Conservation (phyloP, 2,329 filamentous ascomycete genomes). For the Pseudogymnoascus sp. region DNA sequence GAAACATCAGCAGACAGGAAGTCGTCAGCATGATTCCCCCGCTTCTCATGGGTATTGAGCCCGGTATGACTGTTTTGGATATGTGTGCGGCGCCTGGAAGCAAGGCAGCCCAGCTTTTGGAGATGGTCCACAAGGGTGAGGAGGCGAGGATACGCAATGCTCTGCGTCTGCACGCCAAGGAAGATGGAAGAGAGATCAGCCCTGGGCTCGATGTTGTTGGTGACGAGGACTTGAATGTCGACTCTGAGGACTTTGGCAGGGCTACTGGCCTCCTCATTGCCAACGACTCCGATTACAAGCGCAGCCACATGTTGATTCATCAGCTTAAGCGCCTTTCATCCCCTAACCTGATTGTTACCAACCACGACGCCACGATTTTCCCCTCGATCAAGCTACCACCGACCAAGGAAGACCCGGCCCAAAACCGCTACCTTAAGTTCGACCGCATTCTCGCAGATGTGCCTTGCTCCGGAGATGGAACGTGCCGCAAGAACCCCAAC, state of each 20-base stretch:
- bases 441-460: slow-evolving; percentile 95
- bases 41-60: slow-evolving; percentile 79
- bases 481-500: slow-evolving; percentile 82
- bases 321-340: slow-evolving; percentile 96
- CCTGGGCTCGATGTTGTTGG: slow-evolving; percentile 38
- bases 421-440: slow-evolving; percentile 79
- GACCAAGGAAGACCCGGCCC: slow-evolving; percentile 43
- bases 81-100: slow-evolving; percentile 95
- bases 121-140: slow-evolving; percentile 88
- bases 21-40: slow-evolving; percentile 99
- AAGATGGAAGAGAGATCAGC: slow-evolving; percentile 49
- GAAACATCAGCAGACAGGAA: slow-evolving; percentile 96
- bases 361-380: slow-evolving; percentile 94
- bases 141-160: slow-evolving; percentile 74
- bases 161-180: slow-evolving; percentile 52
- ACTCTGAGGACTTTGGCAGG: slow-evolving; percentile 68
- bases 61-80: slow-evolving; percentile 88
- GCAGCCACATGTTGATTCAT: slow-evolving; percentile 93
- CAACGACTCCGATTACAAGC: slow-evolving; percentile 94
- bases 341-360: slow-evolving; percentile 92
- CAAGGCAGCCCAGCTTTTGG: slow-evolving; percentile 90
- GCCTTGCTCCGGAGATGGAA: slow-evolving; percentile 93
- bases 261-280: slow-evolving; percentile 88
- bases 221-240: slow-evolving; percentile 41
- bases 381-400: slow-evolving; percentile 81